Conservation (phyloP, 2,329 filamentous ascomycete genomes). For the Fusarium odoratissimum region DNA sequence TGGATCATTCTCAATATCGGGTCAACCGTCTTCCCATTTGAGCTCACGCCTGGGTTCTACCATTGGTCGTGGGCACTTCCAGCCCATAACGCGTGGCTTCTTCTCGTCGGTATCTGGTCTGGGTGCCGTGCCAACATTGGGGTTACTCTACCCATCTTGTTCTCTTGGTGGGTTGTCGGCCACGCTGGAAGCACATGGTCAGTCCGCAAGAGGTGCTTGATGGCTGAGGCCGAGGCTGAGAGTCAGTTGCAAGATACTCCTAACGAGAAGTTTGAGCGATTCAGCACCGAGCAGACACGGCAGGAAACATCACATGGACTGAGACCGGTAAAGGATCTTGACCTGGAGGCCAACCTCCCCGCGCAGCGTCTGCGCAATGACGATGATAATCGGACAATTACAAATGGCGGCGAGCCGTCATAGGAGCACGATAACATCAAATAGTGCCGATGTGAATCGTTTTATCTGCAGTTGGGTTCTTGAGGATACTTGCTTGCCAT, state of each 20-base stretch:
- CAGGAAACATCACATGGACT: neutral
- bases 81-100: conserved; percentile 15
- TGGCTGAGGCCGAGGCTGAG: conserved; percentile 8
- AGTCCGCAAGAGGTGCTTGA: conserved; percentile 25
- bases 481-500: neutral
- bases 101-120: conserved; percentile 27
- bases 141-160: conserved; percentile 16
- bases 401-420: neutral
- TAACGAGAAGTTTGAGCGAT: neutral
- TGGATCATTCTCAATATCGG: conserved; percentile 47
- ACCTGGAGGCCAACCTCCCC: neutral
- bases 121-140: conserved; percentile 5
- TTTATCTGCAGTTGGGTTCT: neutral
- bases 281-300: neutral
- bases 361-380: neutral
- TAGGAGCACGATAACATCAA: neutral
- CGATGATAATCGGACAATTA: neutral
- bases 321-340: neutral
- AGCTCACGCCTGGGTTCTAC: conserved; percentile 26
- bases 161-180: conserved; percentile 23
- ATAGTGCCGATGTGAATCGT: too few species aligned
- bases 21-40: conserved; percentile 21
- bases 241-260: neutral
- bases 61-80: conserved; percentile 23
- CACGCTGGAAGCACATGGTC: conserved; percentile 24